Evolutionary conservation across 1,284 basidiomycete genomes (phyloP), one percentile per base, ranked within the genome.

Genomic region (Rhodotorula sp.): DNA sequence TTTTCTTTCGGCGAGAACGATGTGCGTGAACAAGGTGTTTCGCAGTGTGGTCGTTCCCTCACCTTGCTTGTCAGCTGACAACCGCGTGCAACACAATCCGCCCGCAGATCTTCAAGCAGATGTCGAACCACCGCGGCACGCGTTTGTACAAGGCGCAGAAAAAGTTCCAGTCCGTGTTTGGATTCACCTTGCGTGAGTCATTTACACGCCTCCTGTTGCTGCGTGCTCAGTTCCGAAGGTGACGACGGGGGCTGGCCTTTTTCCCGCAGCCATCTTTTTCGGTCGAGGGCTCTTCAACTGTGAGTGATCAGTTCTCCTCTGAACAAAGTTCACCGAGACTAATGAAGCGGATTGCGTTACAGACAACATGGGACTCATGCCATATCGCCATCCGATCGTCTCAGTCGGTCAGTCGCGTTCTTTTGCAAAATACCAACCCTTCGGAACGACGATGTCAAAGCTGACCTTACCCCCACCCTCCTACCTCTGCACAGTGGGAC

Each of bases 1-100:
- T 97, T 97, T 79, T 94, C 92, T 2, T 99, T 99, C 78, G 95
- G 95, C 26, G 95, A 99, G 84, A 99, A 99, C 80, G 95, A 99
- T 80, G 93, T 93, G 72, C 78, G 89, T 84, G 3, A 21, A n/a
- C 12, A 58, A 10, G 5, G 16, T 31, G 12, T 6, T 34, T 34
- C 34, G 34, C 34, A 34, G 5, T 6, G 34, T 34, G 34, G 34
- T 34, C 34, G 34, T 34, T n/a, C n/a, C n/a, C n/a, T n/a, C n/a
- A n/a, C n/a, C 6, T 23, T 54, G 52, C 19, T 12, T 49, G 8
- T 6, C 38, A 10, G 18, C 19, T 7, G 23, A 19, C 10, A 15
- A n/a, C 16, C 28, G 4, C 28, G 5, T 10, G 8, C n/a, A 59
- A n/a, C 5, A 16, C 28, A 14, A 10, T 7, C 19, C n/a, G n/a